phyloP scores from a whole-genome alignment of 371 early-diverging fungal genomes.

The Rhizomucor miehei region DNA sequence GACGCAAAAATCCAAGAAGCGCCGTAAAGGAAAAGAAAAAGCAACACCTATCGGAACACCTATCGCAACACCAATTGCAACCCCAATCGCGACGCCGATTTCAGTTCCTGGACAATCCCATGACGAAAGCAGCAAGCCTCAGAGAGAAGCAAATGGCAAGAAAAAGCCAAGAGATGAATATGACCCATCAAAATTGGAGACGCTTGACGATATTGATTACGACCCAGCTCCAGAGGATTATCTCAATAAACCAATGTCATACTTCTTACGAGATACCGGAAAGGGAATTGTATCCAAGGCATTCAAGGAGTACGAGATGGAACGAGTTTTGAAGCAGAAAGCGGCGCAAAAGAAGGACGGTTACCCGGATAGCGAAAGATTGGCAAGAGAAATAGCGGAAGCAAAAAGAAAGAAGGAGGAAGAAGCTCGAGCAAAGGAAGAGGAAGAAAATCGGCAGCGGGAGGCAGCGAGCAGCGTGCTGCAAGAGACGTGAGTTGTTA shows the following conservation, averaged over 20 bases:
- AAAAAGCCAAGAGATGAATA: neutral
- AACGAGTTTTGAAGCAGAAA: slow-evolving; percentile 23
- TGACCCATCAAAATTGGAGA: slow-evolving; percentile 18
- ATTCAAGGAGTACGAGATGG: slow-evolving; percentile 44
- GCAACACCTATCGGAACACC: neutral
- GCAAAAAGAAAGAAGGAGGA: slow-evolving; percentile 22
- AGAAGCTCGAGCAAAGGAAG: slow-evolving; percentile 6
- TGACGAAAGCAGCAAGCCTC: neutral
- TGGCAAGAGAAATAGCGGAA: slow-evolving; percentile 7
- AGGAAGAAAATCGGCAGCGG: slow-evolving; percentile 14
- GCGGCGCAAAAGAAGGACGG: slow-evolving; percentile 19
- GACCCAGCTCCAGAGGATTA: slow-evolving; percentile 34
- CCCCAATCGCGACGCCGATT: neutral
- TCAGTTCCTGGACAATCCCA: neutral
- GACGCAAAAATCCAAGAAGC: too few species aligned
- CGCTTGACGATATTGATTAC: slow-evolving; percentile 37
- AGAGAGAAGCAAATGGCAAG: neutral
- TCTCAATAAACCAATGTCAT: slow-evolving; percentile 43
- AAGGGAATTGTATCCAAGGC: slow-evolving; percentile 45
- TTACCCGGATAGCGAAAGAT: slow-evolving; percentile 4
- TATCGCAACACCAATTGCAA: neutral
- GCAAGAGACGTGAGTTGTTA: slow-evolving; percentile 26
- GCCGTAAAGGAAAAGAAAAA: neutral
- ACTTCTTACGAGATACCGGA: slow-evolving; percentile 47
- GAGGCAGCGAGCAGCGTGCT: slow-evolving; percentile 18